These are phyloP conservation scores for Aechmea fasciata DNA, from an alignment of 176 grass and related monocot species.

Conservation along the genomic window DNA sequence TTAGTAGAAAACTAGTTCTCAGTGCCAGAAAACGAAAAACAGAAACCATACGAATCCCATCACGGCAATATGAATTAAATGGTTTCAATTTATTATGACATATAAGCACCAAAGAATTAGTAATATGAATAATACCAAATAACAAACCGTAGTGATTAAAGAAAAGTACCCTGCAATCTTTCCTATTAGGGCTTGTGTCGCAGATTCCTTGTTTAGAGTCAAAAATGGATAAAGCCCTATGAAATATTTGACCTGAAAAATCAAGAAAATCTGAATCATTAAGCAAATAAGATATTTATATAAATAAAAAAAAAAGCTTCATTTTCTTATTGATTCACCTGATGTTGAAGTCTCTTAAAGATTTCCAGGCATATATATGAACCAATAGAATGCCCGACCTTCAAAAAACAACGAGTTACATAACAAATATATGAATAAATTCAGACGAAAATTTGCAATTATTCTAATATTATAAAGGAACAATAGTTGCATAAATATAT, in stretches of 20 bases:
- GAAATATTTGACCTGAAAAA: conserved; percentile 45
- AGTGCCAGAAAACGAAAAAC: too few relatives aligned
- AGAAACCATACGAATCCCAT: too few relatives aligned
- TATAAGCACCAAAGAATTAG: too few relatives aligned
- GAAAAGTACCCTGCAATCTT: conserved; percentile 53
- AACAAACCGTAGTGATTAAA: too few relatives aligned
- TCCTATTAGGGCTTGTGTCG: conserved; percentile 53
- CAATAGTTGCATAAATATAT: not conserved
- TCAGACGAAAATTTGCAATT: not conserved
- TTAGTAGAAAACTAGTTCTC: too few relatives aligned
- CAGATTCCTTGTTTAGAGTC: conserved; percentile 62
- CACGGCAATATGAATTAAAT: too few relatives aligned
- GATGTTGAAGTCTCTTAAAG: conserved; percentile 63
- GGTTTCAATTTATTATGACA: too few relatives aligned
- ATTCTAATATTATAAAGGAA: not conserved
- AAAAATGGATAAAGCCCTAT: conserved; percentile 96
- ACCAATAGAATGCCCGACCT: conserved; percentile 98
- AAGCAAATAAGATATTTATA: conserved; percentile 9
- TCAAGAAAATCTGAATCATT: conserved; percentile 22
- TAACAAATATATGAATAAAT: not conserved
- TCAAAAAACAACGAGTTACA: conserved; percentile 12
- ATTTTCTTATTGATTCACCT: conserved; percentile 20
- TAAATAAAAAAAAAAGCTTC: not conserved
- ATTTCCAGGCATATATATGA: conserved; percentile 70
- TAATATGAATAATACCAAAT: too few relatives aligned